Evolutionary conservation across 2,329 filamentous ascomycete species (phyloP), one percentile per base, ranked within the genome.

Genomic region (Aspergillus quadricinctus): DNA sequence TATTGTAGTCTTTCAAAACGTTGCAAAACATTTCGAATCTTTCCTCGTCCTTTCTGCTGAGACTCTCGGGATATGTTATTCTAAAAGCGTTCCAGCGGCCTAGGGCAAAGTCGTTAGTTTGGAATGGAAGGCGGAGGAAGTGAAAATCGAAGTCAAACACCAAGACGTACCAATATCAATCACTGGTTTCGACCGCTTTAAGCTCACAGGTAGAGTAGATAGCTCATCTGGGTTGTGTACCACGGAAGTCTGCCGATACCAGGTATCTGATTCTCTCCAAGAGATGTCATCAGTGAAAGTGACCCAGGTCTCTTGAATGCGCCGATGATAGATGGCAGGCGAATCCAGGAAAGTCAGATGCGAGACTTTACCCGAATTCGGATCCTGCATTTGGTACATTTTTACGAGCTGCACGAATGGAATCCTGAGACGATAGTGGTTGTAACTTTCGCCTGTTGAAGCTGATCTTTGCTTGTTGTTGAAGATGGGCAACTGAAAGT

Each of bases 1-100:
- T 79, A 57, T 95, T 96, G 74, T 88, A 88, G 60, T 95, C 89
- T 10, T 78, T 75, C 0, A 97, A 77, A 1, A 83, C 82, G 8
- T 75, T 68, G 3, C 78, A 74, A 21, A 88, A 75, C 0, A 72
- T 62, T 1, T 69, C 60, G 64, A 81, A 80, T 5, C 69, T 67
- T 2, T 63, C 58, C 0, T 68, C 67, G 2, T 63, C 58, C 0
- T 68, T 63, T 2, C 66, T 59, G 1, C 70, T 61, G 6, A 67
- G 37, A 10, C 63, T 53, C 2, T 68, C 67, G 1, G 72, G 61
- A 50, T 86, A 81, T 0, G 71, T 74, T 10, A 88, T 70, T 4
- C 76, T 73, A 64, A 87, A 86, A 0, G 80, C 81, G 17, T 82
- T 85, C 86, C 86, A 89, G n/a, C 80, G 79, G 35, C 83, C 82